These are phyloP conservation scores for Boletus insuetus DNA, from an alignment of 768 basidiomycete genomes.

Conservation along the genomic window DNA sequence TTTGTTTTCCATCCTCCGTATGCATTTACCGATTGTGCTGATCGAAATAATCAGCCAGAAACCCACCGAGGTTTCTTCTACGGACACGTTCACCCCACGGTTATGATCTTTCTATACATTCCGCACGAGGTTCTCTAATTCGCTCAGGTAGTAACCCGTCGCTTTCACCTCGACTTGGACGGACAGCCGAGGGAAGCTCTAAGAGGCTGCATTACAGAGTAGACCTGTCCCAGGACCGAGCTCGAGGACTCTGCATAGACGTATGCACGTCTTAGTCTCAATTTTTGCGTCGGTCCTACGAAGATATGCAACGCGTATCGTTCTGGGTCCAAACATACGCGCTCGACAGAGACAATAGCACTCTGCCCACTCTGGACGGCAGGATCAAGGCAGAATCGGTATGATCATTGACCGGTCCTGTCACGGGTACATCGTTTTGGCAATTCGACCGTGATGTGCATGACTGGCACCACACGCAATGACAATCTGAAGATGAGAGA, in stretches of 20 bases:
- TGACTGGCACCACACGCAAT: not conserved
- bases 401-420: conserved; percentile 48
- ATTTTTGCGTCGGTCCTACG: not conserved
- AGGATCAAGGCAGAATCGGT: conserved; percentile 34
- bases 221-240: conserved; percentile 86
- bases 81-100: conserved; percentile 37
- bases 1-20: too few relatives aligned
- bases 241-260: conserved; percentile 54
- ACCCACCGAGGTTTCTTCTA: conserved; percentile 64
- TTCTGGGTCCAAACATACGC: conserved; percentile 50
- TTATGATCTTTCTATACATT: conserved; percentile 55
- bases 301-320: conserved; percentile 15
- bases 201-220: conserved; percentile 66
- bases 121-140: conserved; percentile 59
- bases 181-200: conserved; percentile 34
- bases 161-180: conserved; percentile 45
- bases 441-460: conserved; percentile 48
- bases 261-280: too few relatives aligned
- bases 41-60: conserved; percentile 77
- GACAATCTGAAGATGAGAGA: conserved; percentile 36
- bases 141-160: conserved; percentile 77
- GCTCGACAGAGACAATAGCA: conserved; percentile 66
- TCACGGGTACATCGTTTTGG: conserved; percentile 73
- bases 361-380: conserved; percentile 86
- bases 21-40: conserved; percentile 57